Evolutionary conservation across 2,329 filamentous ascomycete genomes (phyloP).

Genomic region (Chrysoporthe puriensis): DNA sequence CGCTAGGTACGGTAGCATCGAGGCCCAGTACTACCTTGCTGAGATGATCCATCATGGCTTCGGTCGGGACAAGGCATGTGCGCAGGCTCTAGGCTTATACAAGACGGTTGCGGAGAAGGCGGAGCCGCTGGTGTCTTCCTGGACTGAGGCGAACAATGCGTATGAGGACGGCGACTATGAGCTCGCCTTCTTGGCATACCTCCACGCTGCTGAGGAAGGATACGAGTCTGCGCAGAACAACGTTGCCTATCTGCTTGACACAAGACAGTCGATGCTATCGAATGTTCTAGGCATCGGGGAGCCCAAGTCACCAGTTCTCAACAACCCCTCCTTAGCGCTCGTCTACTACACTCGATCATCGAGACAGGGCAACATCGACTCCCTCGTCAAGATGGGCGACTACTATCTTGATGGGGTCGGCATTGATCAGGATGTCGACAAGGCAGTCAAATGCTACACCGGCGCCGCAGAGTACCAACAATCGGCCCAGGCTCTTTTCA

Average conservation of each 20-base stretch:
- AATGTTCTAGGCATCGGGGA: constrained; percentile 53
- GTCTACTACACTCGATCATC: constrained; percentile 96
- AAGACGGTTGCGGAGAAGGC: constrained; percentile 76
- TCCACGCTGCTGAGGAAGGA: constrained; percentile 90
- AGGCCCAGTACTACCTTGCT: constrained; percentile 89
- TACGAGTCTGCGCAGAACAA: constrained; percentile 91
- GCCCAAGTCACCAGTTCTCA: constrained; percentile 45
- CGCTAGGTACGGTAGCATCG: constrained; percentile 79
- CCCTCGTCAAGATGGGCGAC: constrained; percentile 96
- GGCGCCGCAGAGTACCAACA: constrained; percentile 89
- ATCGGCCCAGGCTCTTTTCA: constrained; percentile 94
- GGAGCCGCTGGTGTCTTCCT: constrained; percentile 74
- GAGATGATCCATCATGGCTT: constrained; percentile 83
- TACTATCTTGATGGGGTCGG: constrained; percentile 90
- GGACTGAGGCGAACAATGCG: constrained; percentile 80
- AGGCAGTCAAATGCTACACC: constrained; percentile 91
- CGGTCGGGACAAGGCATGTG: constrained; percentile 78
- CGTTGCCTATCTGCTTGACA: constrained; percentile 83
- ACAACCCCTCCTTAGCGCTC: constrained; percentile 68
- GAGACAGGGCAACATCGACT: constrained; percentile 90
- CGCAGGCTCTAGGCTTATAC: constrained; percentile 79
- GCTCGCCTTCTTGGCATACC: constrained; percentile 76
- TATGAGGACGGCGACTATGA: constrained; percentile 80
- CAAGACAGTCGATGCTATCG: constrained; percentile 64
- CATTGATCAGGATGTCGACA: constrained; percentile 71